phyloP scores from a whole-genome alignment of 768 basidiomycete genomes.

The Leucocoprinus sp. region DNA sequence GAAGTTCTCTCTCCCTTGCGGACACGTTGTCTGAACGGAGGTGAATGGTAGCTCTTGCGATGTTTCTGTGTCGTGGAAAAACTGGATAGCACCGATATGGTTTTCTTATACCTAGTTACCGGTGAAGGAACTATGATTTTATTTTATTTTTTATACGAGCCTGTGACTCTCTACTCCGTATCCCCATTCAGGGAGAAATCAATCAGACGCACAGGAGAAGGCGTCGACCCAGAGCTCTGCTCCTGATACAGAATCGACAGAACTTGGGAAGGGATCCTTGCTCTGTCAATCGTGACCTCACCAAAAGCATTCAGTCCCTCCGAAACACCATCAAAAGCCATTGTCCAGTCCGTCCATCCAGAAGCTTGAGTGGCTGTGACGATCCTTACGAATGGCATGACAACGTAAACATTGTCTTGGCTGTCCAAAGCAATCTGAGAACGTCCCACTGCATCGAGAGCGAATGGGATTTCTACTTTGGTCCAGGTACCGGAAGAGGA shows the following conservation, averaged over 20 bases:
- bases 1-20: no score
- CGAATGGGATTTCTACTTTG: slow-evolving; percentile 39
- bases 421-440: slow-evolving; percentile 37
- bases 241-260: slow-evolving; percentile 37
- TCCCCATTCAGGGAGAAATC: slow-evolving; percentile 32
- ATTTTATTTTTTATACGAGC: no score
- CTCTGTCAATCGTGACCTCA: slow-evolving; percentile 38
- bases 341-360: slow-evolving; percentile 39
- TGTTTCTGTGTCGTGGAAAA: no score
- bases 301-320: slow-evolving; percentile 34
- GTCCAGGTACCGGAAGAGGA: slow-evolving; percentile 32
- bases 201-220: slow-evolving; percentile 31
- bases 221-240: slow-evolving; percentile 31
- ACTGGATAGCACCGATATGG: no score
- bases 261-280: slow-evolving; percentile 28
- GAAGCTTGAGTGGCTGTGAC: slow-evolving; percentile 36
- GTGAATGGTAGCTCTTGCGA: no score
- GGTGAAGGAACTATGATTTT: no score
- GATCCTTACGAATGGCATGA: slow-evolving; percentile 34
- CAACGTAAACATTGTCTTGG: slow-evolving; percentile 35
- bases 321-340: slow-evolving; percentile 33
- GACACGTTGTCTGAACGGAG: no score
- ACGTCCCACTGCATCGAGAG: slow-evolving; percentile 33
- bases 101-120: no score
- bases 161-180: no score